phyloP scores from a whole-genome alignment of 2,329 filamentous ascomycete genomes.

The Colletotrichum scovillei region DNA sequence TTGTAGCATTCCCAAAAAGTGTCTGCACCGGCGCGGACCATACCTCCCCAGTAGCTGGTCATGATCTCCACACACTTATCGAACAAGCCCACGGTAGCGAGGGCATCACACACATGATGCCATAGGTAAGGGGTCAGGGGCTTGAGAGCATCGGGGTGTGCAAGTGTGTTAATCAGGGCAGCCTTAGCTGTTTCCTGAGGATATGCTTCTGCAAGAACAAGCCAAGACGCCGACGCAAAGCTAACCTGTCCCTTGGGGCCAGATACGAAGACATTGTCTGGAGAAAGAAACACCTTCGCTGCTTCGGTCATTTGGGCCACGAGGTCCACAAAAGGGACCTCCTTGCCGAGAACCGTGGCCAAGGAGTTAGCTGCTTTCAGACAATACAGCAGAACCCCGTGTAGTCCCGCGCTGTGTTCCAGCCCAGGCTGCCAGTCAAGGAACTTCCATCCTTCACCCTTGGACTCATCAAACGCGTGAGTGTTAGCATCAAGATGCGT shows the following conservation, averaged over 20 bases:
- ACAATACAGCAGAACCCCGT: constrained; percentile 44
- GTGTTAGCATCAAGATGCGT: constrained; percentile 40
- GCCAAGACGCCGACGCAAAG: constrained; percentile 46
- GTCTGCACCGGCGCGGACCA: constrained; percentile 45
- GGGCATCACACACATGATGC: constrained; percentile 44
- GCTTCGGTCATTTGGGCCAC: constrained; percentile 39
- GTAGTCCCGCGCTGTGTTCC: constrained; percentile 44
- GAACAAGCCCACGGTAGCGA: constrained; percentile 40
- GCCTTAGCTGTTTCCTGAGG: constrained; percentile 34
- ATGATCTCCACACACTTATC: constrained; percentile 44
- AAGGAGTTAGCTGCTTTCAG: constrained; percentile 44
- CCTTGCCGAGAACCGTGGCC: constrained; percentile 39
- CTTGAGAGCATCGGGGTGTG: constrained; percentile 40
- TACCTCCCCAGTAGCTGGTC: constrained; percentile 47
- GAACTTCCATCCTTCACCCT: constrained; percentile 43
- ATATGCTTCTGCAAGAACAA: constrained; percentile 42
- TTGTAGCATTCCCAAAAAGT: constrained; percentile 49
- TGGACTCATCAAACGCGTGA: constrained; percentile 37
- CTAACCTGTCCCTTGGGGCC: constrained; percentile 43
- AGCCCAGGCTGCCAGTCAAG: constrained; percentile 45
- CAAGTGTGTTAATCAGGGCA: constrained; percentile 41
- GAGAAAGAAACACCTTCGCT: constrained; percentile 37
- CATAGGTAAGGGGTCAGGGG: constrained; percentile 46
- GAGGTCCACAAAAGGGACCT: constrained; percentile 37
- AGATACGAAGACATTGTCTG: constrained; percentile 40